Base-by-base conservation (phyloP, 2,329 filamentous ascomycete species). In the Claviceps maximensis region DNA sequence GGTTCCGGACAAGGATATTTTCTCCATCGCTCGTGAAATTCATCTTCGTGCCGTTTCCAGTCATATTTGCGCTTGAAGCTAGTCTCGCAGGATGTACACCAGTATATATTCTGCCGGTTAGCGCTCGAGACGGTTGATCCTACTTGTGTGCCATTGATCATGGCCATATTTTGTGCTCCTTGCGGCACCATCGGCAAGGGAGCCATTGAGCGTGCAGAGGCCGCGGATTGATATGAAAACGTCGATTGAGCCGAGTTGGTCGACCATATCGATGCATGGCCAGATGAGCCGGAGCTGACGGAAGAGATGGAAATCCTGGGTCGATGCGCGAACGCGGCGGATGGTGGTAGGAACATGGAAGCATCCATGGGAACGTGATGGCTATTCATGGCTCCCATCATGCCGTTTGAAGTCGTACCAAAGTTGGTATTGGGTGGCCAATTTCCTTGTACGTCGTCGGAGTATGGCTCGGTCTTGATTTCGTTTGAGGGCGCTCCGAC, bases 1-100 rank as follows among this genome's bases (percentile, higher is more conserved):
- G 71, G 71, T 58, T 82, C 80, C 6, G 81, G 80, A 60, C 81
- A 84, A 13, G 80, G 79, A 64, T 83, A 84, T 61, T 82, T 83
- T 57, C 81, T 78, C 70, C 79, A 79, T 52, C 82, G 78, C 69
- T 84, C 81, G 65, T 84, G 81, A 61, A 84, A 83, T 65, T 83
- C 80, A 59, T 84, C 81, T 63, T 85, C 80, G 65, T 86, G 82
- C 33, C 79, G 75, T 65, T 83, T 83, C 82, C 78, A 86, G 64
- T 84, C 80, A 57, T 82, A 82, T 62, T 84, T 84, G 58, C 80
- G 75, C 69, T 82, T 81, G 62, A 84, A 82, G 47, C 79, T 81
- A 49, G 82, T 82, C 63, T 84, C 80, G 65, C 74, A 78, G 19
- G 74, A 76, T 4, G 75, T 78, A 60, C 75, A 78, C 75, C 75